Conservation (phyloP, 257 asterid genomes). For the Capsicum baccatum region DNA sequence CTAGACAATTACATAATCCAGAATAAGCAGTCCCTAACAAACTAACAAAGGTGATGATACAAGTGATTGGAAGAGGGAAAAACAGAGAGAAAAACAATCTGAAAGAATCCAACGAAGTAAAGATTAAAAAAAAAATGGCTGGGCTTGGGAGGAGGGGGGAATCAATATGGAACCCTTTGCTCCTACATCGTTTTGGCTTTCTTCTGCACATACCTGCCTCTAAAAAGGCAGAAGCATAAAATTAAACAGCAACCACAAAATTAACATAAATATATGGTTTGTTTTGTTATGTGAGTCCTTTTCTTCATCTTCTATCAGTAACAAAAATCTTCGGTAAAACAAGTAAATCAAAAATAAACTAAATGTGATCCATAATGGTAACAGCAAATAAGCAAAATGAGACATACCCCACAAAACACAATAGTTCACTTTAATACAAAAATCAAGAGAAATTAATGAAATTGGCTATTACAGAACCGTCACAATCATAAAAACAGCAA, state of each 20-base stretch:
- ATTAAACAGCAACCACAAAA: constrained; percentile 12
- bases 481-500: constrained; percentile 28
- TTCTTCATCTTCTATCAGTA: background rate
- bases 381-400: constrained; percentile 14
- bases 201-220: background rate
- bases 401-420: constrained; percentile 11
- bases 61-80: constrained; percentile 5
- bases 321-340: constrained; percentile 4
- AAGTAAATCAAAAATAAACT: background rate
- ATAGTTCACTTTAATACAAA: constrained; percentile 21
- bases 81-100: background rate
- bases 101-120: background rate
- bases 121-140: too few relatives aligned
- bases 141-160: too few relatives aligned
- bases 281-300: background rate
- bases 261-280: background rate
- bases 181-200: background rate
- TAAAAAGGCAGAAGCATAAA: background rate
- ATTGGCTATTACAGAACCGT: constrained; percentile 20
- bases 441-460: background rate
- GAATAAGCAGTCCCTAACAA: background rate
- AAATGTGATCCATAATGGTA: background rate
- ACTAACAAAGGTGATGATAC: background rate
- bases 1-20: constrained; percentile 16
- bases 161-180: background rate